Conservation (phyloP, 2,329 filamentous ascomycete genomes). For the Dactylellina drechsleri region DNA sequence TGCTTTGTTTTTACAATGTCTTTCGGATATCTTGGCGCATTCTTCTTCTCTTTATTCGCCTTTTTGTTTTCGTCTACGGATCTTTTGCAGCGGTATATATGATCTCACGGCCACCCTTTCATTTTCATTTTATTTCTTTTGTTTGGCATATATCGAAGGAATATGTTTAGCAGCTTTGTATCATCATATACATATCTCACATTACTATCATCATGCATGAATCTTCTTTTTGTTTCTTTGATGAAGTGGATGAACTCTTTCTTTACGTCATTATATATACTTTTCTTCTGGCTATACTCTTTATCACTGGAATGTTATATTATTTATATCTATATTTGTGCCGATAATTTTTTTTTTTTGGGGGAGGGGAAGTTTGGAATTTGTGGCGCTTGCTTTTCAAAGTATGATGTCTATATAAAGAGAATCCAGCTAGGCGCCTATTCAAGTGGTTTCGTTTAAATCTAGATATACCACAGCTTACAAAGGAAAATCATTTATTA, state of each 20-base stretch:
- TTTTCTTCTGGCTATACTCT: background rate
- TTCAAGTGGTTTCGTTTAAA: too few species aligned
- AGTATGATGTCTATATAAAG: background rate
- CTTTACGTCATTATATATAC: background rate
- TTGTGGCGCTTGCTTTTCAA: background rate
- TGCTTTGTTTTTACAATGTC: background rate
- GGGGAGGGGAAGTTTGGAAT: background rate
- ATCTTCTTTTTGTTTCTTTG: background rate
- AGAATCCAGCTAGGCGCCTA: too few species aligned
- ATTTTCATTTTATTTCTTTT: conserved; percentile 8
- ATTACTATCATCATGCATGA: conserved; percentile 2
- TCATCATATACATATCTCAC: background rate
- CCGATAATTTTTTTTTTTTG: background rate
- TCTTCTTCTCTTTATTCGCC: background rate
- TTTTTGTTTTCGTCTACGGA: background rate
- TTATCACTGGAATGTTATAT: background rate
- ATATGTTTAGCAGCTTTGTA: conserved; percentile 5
- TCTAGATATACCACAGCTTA: too few species aligned
- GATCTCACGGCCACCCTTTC: conserved; percentile 14
- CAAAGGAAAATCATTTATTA: too few species aligned
- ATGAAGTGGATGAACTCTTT: background rate
- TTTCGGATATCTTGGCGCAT: conserved; percentile 5
- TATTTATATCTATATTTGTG: background rate
- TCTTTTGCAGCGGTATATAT: conserved; percentile 8
- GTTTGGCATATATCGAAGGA: background rate